A percentile compares a stretch with the other conserved stretches of the same genome.
These are phyloP conservation scores for Puccinia hordei DNA, from an alignment of 1,284 basidiomycete species.

Conservation along the genomic window DNA sequence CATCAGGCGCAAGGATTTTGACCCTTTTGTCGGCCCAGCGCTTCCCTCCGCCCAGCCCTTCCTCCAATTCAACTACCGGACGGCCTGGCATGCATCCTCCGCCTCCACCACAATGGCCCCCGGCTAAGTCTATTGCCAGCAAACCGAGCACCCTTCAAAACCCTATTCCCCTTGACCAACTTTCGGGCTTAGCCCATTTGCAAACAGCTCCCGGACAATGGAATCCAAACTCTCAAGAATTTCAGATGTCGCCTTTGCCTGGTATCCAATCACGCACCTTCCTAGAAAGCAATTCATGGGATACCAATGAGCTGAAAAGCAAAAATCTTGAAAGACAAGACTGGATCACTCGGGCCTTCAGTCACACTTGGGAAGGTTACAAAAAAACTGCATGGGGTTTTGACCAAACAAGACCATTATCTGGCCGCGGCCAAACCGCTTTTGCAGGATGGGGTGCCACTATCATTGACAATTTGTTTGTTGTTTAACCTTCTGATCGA, in stretches of 20 bases:
- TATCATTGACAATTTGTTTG: constrained; percentile 45
- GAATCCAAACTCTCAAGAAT: constrained; percentile 14
- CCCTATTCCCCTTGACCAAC: constrained; percentile 30
- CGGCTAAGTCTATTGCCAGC: constrained; percentile 16
- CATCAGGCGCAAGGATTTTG: constrained; percentile 22
- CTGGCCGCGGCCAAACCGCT: constrained; percentile 20
- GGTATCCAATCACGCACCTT: constrained; percentile 38
- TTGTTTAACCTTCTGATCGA: neutral
- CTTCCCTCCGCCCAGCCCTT: constrained; percentile 16
- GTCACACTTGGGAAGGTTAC: constrained; percentile 51
- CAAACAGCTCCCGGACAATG: neutral
- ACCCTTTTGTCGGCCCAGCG: constrained; percentile 30
- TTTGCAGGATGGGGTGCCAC: constrained; percentile 48
- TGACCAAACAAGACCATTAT: constrained; percentile 41
- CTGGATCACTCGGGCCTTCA: constrained; percentile 48
- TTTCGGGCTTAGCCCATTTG: constrained; percentile 20
- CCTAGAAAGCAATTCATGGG: constrained; percentile 25
- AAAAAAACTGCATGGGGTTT: constrained; percentile 49
- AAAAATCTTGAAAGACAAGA: constrained; percentile 32
- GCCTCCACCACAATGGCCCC: constrained; percentile 32
- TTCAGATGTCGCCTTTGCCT: constrained; percentile 17
- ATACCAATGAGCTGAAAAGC: neutral
- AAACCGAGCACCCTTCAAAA: constrained; percentile 22
- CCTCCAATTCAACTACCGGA: constrained; percentile 27
- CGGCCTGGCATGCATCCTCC: constrained; percentile 39